phyloP scores from a whole-genome alignment of 2,329 filamentous ascomycete genomes.

The Myriosclerotinia curreyana region DNA sequence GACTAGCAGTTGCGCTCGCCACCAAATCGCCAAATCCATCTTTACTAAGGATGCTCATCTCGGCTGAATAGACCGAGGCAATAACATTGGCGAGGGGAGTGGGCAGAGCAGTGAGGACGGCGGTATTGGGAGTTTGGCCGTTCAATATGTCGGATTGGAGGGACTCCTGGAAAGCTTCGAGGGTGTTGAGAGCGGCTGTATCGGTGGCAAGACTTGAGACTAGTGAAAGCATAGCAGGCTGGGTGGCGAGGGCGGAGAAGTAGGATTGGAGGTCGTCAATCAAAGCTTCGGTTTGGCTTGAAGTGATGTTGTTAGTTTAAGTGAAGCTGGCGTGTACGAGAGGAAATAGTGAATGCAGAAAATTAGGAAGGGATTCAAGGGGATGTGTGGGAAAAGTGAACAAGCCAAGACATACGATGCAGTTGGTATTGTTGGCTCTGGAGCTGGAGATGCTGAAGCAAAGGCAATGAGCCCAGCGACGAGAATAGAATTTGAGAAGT shows the following conservation, averaged over 20 bases:
- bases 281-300: conserved; percentile 20
- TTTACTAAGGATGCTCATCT: conserved; percentile 19
- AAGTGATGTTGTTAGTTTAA: background rate
- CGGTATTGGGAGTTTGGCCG: conserved; percentile 4
- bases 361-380: too few relatives aligned
- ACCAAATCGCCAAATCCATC: conserved; percentile 18
- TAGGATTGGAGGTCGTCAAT: conserved; percentile 19
- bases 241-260: conserved; percentile 13
- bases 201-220: conserved; percentile 21
- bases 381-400: too few relatives aligned
- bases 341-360: background rate
- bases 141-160: conserved; percentile 4
- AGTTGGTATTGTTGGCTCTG: conserved; percentile 11
- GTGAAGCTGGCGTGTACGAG: background rate
- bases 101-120: conserved; percentile 21
- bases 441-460: conserved; percentile 19
- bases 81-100: conserved; percentile 19
- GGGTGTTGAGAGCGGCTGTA: conserved; percentile 14
- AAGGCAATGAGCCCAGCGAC: conserved; percentile 17
- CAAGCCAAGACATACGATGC: conserved; percentile 17
- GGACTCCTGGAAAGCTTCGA: conserved; percentile 14
- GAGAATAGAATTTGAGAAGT: conserved; percentile 9
- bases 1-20: conserved; percentile 8
- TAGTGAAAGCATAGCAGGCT: conserved; percentile 20
- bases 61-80: conserved; percentile 19